Evolutionary conservation across 2,329 filamentous ascomycete species (phyloP).

Genomic region (Stachybotrys elegans): DNA sequence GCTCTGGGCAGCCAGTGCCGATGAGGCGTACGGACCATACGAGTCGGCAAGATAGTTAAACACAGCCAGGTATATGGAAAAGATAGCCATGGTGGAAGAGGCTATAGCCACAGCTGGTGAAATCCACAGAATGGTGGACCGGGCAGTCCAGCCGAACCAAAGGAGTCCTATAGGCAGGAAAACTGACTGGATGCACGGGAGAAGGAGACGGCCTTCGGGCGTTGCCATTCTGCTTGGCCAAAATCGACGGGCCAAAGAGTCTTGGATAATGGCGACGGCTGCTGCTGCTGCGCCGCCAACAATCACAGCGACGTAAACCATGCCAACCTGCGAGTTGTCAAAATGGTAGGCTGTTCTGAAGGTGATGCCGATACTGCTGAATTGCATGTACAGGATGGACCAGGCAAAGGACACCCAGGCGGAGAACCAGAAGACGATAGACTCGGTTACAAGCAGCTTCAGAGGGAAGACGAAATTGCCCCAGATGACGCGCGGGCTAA

Average conservation of each 20-base stretch:
- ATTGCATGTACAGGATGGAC: slow-evolving; percentile 63
- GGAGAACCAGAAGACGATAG: slow-evolving; percentile 61
- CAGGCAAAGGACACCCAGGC: slow-evolving; percentile 68
- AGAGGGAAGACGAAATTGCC: slow-evolving; percentile 25
- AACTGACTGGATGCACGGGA: slow-evolving; percentile 13
- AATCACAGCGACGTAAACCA: neutral
- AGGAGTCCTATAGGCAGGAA: slow-evolving; percentile 11
- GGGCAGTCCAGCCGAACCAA: slow-evolving; percentile 11
- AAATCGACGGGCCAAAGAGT: neutral
- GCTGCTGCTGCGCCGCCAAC: neutral
- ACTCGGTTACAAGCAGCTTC: slow-evolving; percentile 49
- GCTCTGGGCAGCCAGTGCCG: slow-evolving; percentile 34
- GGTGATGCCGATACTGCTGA: slow-evolving; percentile 55
- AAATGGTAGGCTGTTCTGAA: neutral
- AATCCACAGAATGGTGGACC: slow-evolving; percentile 8
- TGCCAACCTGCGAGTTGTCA: neutral
- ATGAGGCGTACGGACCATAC: slow-evolving; percentile 10
- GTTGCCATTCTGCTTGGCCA: neutral
- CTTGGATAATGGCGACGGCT: neutral
- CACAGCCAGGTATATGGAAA: neutral
- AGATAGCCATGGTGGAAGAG: slow-evolving; percentile 7
- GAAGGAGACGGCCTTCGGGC: slow-evolving; percentile 13
- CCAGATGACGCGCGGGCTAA: slow-evolving; percentile 18
- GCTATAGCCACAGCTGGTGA: slow-evolving; percentile 11
- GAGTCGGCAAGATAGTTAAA: slow-evolving; percentile 15